phyloP scores from a whole-genome alignment of 495 filamentous ascomycete genomes.

The Copromyces sp. region DNA sequence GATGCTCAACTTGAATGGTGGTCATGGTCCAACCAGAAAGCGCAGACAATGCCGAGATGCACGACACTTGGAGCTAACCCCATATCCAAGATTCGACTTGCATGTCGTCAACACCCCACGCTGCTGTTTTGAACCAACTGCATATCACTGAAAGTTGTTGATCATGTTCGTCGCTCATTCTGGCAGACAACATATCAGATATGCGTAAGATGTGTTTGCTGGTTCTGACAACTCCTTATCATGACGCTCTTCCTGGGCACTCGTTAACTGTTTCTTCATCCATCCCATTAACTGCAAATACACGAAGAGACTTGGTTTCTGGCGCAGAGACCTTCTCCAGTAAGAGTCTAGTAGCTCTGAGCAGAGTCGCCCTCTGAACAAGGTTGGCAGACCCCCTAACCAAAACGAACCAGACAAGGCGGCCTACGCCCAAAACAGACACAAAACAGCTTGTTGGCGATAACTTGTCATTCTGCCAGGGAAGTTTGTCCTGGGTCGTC shows the following conservation, averaged over 20 bases:
- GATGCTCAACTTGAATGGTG: background rate
- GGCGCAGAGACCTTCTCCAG: background rate
- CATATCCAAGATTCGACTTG: background rate
- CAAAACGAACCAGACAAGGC: background rate
- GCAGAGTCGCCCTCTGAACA: background rate
- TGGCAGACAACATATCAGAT: background rate
- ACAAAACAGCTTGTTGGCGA: background rate
- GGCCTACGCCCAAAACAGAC: background rate
- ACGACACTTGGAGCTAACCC: background rate
- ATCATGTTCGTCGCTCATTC: background rate
- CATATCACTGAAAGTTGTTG: background rate
- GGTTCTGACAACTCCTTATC: background rate
- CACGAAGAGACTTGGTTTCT: background rate
- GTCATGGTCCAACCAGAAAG: background rate
- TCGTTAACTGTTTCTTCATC: background rate
- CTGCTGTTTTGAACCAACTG: background rate
- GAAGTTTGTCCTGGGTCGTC: background rate
- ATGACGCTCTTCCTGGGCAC: background rate
- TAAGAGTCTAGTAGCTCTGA: background rate
- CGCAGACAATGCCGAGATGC: background rate
- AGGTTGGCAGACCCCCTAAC: background rate
- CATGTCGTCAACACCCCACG: background rate
- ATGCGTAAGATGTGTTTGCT: background rate
- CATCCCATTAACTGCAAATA: background rate
- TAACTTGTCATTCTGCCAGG: background rate